Evolutionary conservation across 2,329 filamentous ascomycete species (phyloP).

Genomic region (Escovopsis weberi): DNA sequence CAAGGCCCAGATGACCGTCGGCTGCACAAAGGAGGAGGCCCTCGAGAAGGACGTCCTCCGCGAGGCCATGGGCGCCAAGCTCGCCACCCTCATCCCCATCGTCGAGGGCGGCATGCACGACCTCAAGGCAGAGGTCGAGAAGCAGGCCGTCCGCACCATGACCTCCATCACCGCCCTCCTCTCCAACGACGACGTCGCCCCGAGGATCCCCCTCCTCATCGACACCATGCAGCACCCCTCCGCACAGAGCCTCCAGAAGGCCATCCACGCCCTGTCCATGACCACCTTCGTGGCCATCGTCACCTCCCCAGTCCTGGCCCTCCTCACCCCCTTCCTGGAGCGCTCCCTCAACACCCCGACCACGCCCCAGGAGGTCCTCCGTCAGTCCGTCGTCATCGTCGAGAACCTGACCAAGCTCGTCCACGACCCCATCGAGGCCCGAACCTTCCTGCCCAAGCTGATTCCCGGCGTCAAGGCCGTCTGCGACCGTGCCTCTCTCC

Average conservation of each 20-base stretch:
- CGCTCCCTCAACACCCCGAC: conserved; percentile 82
- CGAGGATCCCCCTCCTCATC: conserved; percentile 80
- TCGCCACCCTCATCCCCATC: conserved; percentile 77
- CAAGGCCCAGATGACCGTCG: conserved; percentile 76
- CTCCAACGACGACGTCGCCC: conserved; percentile 92
- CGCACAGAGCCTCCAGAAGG: conserved; percentile 76
- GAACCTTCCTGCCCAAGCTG: conserved; percentile 88
- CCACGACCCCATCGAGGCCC: conserved; percentile 84
- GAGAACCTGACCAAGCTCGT: conserved; percentile 98
- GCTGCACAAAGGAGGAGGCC: conserved; percentile 66
- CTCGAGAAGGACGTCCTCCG: conserved; percentile 77
- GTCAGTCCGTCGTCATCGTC: conserved; percentile 90
- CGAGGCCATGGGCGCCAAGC: conserved; percentile 75
- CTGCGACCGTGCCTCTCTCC: conserved; percentile 73
- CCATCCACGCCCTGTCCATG: conserved; percentile 89
- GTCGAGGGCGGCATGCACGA: conserved; percentile 94
- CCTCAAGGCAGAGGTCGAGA: conserved; percentile 75
- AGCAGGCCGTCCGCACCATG: conserved; percentile 89
- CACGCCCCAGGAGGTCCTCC: conserved; percentile 84
- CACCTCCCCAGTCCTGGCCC: conserved; percentile 84
- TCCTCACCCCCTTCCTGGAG: conserved; percentile 88
- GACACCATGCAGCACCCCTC: conserved; percentile 94
- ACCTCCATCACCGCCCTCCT: conserved; percentile 75
- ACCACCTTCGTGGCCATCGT: conserved; percentile 98
- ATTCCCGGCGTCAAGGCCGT: conserved; percentile 88